A percentile compares a stretch with the other conserved stretches of the same genome.
Evolutionary conservation across 1,284 basidiomycete species (phyloP).

Genomic region (Ceratobasidium sp.): DNA sequence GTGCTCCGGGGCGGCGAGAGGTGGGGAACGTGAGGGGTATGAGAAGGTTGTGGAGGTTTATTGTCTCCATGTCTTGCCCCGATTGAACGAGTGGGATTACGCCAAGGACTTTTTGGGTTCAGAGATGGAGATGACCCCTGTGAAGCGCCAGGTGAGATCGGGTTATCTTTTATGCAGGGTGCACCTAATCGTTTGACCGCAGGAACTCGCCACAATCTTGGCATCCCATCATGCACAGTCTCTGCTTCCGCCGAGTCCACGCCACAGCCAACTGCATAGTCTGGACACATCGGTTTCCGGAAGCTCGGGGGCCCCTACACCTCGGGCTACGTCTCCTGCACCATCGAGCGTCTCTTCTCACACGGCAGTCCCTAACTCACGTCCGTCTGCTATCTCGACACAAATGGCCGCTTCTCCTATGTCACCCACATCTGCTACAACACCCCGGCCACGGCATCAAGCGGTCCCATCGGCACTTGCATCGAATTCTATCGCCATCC

Average conservation of each 20-base stretch:
- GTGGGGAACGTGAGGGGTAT: slow-evolving; percentile 65
- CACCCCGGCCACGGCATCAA: slow-evolving; percentile 3
- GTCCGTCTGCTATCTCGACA: not conserved
- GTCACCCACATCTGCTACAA: slow-evolving; percentile 12
- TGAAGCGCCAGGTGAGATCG: slow-evolving; percentile 64
- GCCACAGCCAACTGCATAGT: slow-evolving; percentile 10
- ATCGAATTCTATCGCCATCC: slow-evolving; percentile 19
- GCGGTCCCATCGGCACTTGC: not conserved
- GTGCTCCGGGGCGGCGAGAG: not conserved
- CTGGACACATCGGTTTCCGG: slow-evolving; percentile 32
- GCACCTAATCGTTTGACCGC: not conserved
- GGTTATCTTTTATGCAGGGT: not conserved
- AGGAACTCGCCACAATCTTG: slow-evolving; percentile 30
- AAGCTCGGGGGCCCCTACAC: slow-evolving; percentile 34
- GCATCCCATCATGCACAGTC: slow-evolving; percentile 32
- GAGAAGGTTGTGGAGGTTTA: slow-evolving; percentile 78
- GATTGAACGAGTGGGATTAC: slow-evolving; percentile 79
- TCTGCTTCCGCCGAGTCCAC: slow-evolving; percentile 28
- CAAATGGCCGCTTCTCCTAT: slow-evolving; percentile 9
- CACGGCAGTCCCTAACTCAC: slow-evolving; percentile 29
- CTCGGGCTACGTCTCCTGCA: slow-evolving; percentile 34
- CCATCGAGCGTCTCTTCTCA: slow-evolving; percentile 39
- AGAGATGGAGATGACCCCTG: slow-evolving; percentile 68
- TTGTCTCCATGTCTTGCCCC: slow-evolving; percentile 74
- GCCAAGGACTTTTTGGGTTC: slow-evolving; percentile 76